Evolutionary conservation across 495 filamentous ascomycete genomes (phyloP).

Genomic region (Usnea hakonensis): DNA sequence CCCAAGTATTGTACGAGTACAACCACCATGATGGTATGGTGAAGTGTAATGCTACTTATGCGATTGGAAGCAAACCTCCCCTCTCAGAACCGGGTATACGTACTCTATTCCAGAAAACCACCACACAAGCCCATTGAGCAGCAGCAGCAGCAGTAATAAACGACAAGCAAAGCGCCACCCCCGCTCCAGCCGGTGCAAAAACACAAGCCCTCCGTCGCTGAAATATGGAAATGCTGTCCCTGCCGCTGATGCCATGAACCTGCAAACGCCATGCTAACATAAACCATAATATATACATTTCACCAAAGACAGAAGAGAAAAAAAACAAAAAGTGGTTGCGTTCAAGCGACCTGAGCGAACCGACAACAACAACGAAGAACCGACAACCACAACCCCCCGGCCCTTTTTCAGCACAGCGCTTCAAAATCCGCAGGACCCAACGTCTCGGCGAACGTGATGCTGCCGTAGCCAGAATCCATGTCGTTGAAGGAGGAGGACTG

Average conservation of each 20-base stretch:
- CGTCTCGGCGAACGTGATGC: slow-evolving; percentile 18
- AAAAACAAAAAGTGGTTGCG: neutral
- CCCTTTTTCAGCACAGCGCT: neutral
- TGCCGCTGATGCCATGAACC: neutral
- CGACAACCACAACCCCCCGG: neutral
- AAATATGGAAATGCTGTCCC: neutral
- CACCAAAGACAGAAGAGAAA: no score
- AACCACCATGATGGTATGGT: no score
- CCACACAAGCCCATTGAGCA: no score
- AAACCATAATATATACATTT: neutral
- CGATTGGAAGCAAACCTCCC: no score
- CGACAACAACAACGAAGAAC: neutral
- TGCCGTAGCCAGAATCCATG: slow-evolving; percentile 16
- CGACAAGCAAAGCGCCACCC: neutral
- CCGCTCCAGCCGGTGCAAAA: neutral
- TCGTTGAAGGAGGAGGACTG: neutral
- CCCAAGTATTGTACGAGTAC: no score
- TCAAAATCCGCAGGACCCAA: slow-evolving; percentile 17
- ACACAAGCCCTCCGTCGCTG: neutral
- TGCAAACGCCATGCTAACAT: neutral
- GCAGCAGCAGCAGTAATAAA: neutral
- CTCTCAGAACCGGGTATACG: no score
- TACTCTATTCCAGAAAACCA: no score
- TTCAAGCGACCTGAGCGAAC: no score
- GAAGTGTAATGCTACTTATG: no score